Evolutionary conservation across 2,329 filamentous ascomycete species (phyloP).

Genomic region (Penicillium brasilianum): DNA sequence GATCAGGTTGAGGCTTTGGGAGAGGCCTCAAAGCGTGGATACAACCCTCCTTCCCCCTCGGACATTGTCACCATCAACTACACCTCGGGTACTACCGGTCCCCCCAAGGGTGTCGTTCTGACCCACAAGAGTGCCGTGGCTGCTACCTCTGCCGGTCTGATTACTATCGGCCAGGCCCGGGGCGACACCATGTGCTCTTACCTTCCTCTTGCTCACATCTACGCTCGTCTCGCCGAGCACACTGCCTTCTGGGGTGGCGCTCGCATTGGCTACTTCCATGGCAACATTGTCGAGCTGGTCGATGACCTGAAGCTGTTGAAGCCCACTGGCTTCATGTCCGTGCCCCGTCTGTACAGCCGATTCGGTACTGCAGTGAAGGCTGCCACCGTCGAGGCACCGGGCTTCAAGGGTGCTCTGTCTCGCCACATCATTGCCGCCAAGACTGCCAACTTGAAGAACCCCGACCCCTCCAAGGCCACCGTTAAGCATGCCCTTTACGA

Average conservation of each 20-base stretch:
- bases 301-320: constrained; percentile 89
- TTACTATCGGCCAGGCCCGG: constrained; percentile 56
- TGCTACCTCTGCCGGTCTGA: constrained; percentile 66
- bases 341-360: constrained; percentile 88
- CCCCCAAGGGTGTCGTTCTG: constrained; percentile 69
- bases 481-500: constrained; percentile 58
- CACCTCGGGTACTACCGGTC: constrained; percentile 68
- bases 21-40: constrained; percentile 68
- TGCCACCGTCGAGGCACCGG: constrained; percentile 76
- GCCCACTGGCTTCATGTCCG: constrained; percentile 83
- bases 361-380: constrained; percentile 83
- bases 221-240: constrained; percentile 83
- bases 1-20: constrained; percentile 82
- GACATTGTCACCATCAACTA: constrained; percentile 80
- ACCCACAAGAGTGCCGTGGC: constrained; percentile 82
- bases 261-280: constrained; percentile 89
- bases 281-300: constrained; percentile 81
- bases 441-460: constrained; percentile 74
- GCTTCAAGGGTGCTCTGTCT: constrained; percentile 80
- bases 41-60: constrained; percentile 72
- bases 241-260: constrained; percentile 72
- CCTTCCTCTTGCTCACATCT: constrained; percentile 92
- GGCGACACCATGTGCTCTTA: constrained; percentile 80
- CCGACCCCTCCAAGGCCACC: constrained; percentile 70
- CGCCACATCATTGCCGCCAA: constrained; percentile 81